phyloP scores from a whole-genome alignment of 2,329 filamentous ascomycete species.

The Fusarium sp. region DNA sequence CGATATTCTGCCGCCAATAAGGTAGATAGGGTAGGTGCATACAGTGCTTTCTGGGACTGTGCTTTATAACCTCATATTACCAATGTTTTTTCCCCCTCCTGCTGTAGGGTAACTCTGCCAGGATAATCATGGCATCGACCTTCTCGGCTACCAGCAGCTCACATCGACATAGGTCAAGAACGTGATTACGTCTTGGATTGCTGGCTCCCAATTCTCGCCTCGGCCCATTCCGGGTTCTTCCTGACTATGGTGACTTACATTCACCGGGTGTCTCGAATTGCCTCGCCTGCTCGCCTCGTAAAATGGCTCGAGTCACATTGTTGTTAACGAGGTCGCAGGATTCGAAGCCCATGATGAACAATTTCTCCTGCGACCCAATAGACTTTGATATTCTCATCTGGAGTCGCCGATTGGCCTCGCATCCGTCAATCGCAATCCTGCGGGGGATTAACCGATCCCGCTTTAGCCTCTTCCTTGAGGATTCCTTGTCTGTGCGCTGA shows the following conservation, averaged over 20 bases:
- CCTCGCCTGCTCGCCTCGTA: constrained; percentile 28
- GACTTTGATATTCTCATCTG: constrained; percentile 30
- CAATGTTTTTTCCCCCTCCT: background rate
- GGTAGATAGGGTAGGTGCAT: background rate
- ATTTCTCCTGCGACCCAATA: constrained; percentile 50
- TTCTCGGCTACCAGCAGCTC: constrained; percentile 15
- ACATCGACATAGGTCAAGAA: constrained; percentile 6
- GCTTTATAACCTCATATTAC: background rate
- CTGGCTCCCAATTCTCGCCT: constrained; percentile 6
- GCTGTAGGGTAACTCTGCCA: constrained; percentile 32
- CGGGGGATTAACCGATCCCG: constrained; percentile 44
- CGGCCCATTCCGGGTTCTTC: background rate
- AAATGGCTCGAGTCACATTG: constrained; percentile 14
- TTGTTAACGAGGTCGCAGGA: constrained; percentile 16
- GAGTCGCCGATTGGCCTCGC: constrained; percentile 48
- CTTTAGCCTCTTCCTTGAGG: constrained; percentile 25
- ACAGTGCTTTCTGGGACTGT: constrained; percentile 23
- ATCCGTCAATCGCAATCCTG: constrained; percentile 51
- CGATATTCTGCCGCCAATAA: background rate
- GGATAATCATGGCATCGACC: background rate
- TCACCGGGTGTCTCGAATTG: constrained; percentile 5
- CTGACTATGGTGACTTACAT: background rate
- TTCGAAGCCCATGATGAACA: constrained; percentile 34
- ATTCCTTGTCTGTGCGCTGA: constrained; percentile 26
- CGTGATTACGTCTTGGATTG: constrained; percentile 5